These are phyloP conservation scores for Strobilomyces dryophilus DNA, from an alignment of 768 basidiomycete species.

Conservation along the genomic window DNA sequence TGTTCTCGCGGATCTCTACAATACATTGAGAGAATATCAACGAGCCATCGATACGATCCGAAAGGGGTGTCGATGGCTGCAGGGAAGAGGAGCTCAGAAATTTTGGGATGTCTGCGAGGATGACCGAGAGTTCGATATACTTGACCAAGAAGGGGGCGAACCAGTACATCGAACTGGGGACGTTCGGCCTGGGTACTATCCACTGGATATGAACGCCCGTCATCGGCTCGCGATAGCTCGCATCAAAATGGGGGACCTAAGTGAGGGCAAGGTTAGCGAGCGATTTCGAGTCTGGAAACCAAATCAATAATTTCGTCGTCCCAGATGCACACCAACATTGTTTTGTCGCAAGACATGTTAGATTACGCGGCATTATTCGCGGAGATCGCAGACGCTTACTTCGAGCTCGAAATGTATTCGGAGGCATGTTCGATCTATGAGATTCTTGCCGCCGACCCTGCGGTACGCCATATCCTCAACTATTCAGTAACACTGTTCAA, in stretches of 20 bases:
- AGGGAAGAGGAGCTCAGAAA: conserved; percentile 66
- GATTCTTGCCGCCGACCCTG: conserved; percentile 66
- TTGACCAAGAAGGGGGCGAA: conserved; percentile 50
- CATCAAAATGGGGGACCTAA: conserved; percentile 71
- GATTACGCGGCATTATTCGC: conserved; percentile 77
- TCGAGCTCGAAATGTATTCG: conserved; percentile 60
- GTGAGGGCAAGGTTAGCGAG: conserved; percentile 72
- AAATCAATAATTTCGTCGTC: not conserved
- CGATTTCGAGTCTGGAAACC: not conserved
- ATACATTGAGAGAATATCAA: conserved; percentile 63
- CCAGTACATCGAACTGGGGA: conserved; percentile 39
- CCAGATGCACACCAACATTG: conserved; percentile 73
- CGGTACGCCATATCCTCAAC: conserved; percentile 41
- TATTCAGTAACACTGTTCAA: not conserved
- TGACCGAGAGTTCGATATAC: conserved; percentile 77
- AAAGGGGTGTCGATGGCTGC: conserved; percentile 85
- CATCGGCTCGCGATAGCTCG: conserved; percentile 82
- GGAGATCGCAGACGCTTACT: conserved; percentile 85
- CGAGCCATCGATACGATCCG: conserved; percentile 66
- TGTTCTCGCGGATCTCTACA: conserved; percentile 80
- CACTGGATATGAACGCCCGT: conserved; percentile 42
- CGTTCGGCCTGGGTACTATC: conserved; percentile 47
- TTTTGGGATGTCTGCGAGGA: conserved; percentile 83
- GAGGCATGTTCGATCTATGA: conserved; percentile 82
- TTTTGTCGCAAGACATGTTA: conserved; percentile 66